Base-by-base conservation (phyloP, 2,329 filamentous ascomycete genomes). In the Endoconidiophora laricicola region DNA sequence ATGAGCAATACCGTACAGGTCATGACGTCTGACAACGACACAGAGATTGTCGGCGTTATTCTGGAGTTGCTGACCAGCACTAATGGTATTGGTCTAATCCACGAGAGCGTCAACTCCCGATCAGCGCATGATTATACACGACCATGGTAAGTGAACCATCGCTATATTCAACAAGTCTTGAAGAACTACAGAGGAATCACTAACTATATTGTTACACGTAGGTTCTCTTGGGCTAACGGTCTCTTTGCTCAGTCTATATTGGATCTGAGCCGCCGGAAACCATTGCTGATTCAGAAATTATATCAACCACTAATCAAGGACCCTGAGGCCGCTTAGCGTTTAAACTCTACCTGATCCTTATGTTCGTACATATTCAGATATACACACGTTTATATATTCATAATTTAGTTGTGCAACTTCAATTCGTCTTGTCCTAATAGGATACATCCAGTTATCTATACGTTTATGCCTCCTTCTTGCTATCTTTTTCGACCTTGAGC, bases 231-330 rank as follows among this genome's bases (percentile, higher is more conserved):
- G 86, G 84, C 85, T 12, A 91, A 91, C 60, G 86, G 82, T 0
- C 76, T 93, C n/a, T 91, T 88, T 64, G 83, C 84, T 10, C 82
- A 90, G 66, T 85, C 84, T 53, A 74, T 91, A 50, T 63, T 91
- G 26, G 83, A 90, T 65, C 63, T 94, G 46, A 78, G 79, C 43
- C 72, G 76, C 55, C 69, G 85, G 61, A 85, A 85, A 61, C 86
- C 85, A 9, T 69, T 79, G 58, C 60, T 94, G 52, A 62, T 78
- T 26, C 57, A 58, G 26, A 65, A 58, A 54, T 76, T 67, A 56
- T 76, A 70, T 56, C 72, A 76, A 33, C 9, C 9, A 6, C 12
- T 12, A 12, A 33, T 33, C 3, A 33, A 33, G 29, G 29, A 33
- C 29, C 29, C 29, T 1, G 4, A 33, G 29, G 29, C 2, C 16